phyloP scores from a whole-genome alignment of 345 rosid genomes.

The Aquilaria malaccensis region DNA sequence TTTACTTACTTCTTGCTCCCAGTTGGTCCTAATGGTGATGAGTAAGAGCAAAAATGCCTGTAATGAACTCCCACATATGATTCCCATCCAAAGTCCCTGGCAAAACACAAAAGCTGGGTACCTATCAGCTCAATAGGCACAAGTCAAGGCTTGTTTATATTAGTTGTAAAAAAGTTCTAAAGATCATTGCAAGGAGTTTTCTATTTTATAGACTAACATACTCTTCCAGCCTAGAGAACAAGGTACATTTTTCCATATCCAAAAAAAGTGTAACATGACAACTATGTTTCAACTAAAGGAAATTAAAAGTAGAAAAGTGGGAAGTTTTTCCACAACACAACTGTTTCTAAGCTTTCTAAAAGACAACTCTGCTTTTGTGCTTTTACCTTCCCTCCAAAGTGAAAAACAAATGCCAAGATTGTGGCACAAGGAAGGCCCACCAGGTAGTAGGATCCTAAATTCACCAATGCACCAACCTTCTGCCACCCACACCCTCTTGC shows the following conservation, averaged over 20 bases:
- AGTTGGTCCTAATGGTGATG: conserved; percentile 22
- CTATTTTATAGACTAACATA: too few relatives aligned
- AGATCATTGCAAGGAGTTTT: too few relatives aligned
- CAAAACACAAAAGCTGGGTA: neutral
- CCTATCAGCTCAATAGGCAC: neutral
- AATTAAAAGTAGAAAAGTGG: too few relatives aligned
- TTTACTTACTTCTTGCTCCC: conserved; percentile 24
- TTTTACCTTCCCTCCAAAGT: conserved; percentile 27
- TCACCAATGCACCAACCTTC: conserved; percentile 22
- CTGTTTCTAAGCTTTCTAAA: too few relatives aligned
- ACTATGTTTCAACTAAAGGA: too few relatives aligned
- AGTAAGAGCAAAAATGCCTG: conserved; percentile 24
- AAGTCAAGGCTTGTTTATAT: neutral
- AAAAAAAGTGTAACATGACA: too few relatives aligned
- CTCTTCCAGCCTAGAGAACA: too few relatives aligned
- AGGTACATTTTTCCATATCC: too few relatives aligned
- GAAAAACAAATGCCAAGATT: conserved; percentile 22
- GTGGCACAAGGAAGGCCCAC: conserved; percentile 27
- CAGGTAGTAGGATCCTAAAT: conserved; percentile 26
- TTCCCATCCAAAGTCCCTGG: conserved; percentile 39
- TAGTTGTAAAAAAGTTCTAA: too few relatives aligned
- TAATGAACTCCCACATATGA: conserved; percentile 26
- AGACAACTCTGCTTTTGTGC: too few relatives aligned
- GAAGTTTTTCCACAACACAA: too few relatives aligned
- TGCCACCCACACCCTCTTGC: conserved; percentile 42